Base-by-base conservation (phyloP, 2,329 filamentous ascomycete species). In the Fusarium ambrosium region DNA sequence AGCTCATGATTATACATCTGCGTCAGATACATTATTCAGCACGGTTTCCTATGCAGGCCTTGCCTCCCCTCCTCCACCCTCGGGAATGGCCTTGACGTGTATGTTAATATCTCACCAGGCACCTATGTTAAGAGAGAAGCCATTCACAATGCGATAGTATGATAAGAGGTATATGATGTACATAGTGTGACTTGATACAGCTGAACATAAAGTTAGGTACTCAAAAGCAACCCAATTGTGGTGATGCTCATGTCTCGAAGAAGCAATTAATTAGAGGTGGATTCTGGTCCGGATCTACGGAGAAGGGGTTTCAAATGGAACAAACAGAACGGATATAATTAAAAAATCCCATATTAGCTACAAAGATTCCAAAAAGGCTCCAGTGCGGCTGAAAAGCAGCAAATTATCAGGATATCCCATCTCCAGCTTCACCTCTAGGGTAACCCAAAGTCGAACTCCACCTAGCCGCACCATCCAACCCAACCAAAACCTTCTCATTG, bases 401-500 rank as follows among this genome's bases (percentile, higher is more conserved):
- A 20, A 11, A 20, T 22, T 8, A 9, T 7, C 14, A 11, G 6
- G 2, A 36, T 8, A n/a, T 39, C 36, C 1, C 22, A 6, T n/a
- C 3, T 29, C 22, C 9, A 6, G 4, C 18, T 14, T 14, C 4
- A 18, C 6, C 55, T 62, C 27, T 34, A 66, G 64, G 64, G 64
- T 66, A 66, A n/a, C 34, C 16, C 20, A 13, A 10, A 10, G 16
- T 4, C 60, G 61, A 70, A 62, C 73, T 69, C 73, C 73, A 76
- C 73, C 48, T 66, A 51, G 32, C 10, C 36, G 20, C 56, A 37
- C 20, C 62, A 51, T 37, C 13, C 43, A 61, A 64, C 36, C 41
- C 32, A 34, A 48, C 37, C 11, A 22, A 32, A 29, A 8, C 34
- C 16, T 16, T 41, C 48, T 56, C 56, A 75, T 70, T 75, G 73